phyloP scores from a whole-genome alignment of 2,329 filamentous ascomycete genomes.

The Conoideocrella luteorostrata region DNA sequence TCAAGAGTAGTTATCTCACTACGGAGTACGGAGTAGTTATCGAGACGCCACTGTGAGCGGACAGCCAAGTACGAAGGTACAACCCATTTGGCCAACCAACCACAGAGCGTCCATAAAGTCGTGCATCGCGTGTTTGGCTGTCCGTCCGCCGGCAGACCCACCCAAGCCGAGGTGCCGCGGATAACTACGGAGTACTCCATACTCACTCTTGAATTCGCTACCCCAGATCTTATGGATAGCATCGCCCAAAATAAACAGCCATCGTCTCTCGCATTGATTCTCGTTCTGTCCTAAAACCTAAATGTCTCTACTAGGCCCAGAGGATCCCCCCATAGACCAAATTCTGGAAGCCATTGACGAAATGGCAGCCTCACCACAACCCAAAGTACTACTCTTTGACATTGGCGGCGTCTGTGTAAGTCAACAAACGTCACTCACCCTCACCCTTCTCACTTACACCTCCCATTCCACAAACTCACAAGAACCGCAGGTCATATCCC shows the following conservation, averaged over 20 bases:
- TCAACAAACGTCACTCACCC: constrained; percentile 20
- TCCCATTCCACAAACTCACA: neutral
- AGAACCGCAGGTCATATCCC: constrained; percentile 66
- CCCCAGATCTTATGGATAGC: neutral
- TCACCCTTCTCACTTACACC: neutral
- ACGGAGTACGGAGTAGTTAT: no score
- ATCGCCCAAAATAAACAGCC: no score
- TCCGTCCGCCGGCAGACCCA: neutral
- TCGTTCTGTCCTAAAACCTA: no score
- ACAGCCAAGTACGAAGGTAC: no score
- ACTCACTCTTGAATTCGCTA: neutral
- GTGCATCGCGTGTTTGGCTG: no score
- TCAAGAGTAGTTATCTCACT: no score
- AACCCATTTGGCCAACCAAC: no score
- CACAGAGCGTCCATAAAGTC: no score
- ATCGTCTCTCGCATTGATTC: no score
- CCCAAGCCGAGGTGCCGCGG: constrained; percentile 11
- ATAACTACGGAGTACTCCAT: no score
- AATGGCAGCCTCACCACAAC: constrained; percentile 42
- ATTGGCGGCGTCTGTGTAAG: constrained; percentile 95
- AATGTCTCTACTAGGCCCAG: constrained; percentile 4
- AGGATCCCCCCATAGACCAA: constrained; percentile 13
- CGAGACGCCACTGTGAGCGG: no score
- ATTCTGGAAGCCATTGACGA: constrained; percentile 25
- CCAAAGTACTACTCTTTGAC: constrained; percentile 82